Evolutionary conservation across 352 stramenopile genomes (phyloP), one percentile per base, ranked within the genome.

Genomic region (Pythium coloratum): DNA sequence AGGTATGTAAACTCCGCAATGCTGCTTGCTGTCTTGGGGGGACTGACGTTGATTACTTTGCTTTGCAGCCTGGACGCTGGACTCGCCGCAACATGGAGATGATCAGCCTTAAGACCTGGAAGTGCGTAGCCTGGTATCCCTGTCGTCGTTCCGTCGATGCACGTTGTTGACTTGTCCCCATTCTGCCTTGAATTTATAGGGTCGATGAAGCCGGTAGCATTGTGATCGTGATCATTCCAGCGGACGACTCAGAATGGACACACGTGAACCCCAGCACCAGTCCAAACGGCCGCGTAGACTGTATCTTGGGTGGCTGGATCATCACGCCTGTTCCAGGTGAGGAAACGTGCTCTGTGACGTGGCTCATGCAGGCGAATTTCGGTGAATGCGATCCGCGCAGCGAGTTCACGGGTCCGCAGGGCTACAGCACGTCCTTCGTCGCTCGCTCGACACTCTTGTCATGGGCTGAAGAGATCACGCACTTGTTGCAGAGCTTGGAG

Each of bases 341-440:
- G 50, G 80, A 88, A 24, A 83, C 80, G 2, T 91, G 81, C 53
- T 83, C 71, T 0, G 80, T 92, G 12, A 92, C 82, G 26, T 91
- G 83, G 85, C n/a, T 94, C n/a, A 84, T 90, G 76, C 82, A 94
- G 59, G 78, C 71, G 30, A 91, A 94, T 67, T 92, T 91, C 55
- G 80, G 79, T 14, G 69, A 85, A 53, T 91, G 83, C 51, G 69
- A 89, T 32, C 53, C 81, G 9, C 59, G 68, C 10, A 70, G 54
- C 30, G 81, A 91, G 62, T 91, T 91, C 65, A 87, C 79, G 2
- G 78, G 76, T 5, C 75, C 61, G 7, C 76, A 86, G 58, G 71
- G 72, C 0, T 68, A 64, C 44, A 56, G 77, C 4, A 66, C 70
- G 3, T 61, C 72, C 4, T 76, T 78, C 28, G 20, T 80, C 6